These are phyloP conservation scores for Globisporangium lucens DNA, from an alignment of 352 stramenopile species.

Conservation along the genomic window DNA sequence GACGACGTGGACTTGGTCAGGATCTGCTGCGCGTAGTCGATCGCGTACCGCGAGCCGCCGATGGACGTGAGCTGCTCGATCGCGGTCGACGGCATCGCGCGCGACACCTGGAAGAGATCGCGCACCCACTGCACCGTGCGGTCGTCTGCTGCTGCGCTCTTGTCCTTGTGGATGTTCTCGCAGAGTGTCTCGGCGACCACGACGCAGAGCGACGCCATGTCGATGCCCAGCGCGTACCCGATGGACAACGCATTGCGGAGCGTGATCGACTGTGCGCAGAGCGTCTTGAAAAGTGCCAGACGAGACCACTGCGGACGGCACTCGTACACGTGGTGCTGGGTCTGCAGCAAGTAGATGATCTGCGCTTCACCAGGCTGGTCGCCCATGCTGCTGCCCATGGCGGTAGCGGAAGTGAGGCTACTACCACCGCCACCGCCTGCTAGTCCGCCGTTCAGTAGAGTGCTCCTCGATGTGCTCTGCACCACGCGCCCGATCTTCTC, in stretches of 20 bases:
- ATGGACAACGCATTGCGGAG: conserved; percentile 78
- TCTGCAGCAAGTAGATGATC: conserved; percentile 82
- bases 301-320: conserved; percentile 83
- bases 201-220: conserved; percentile 86
- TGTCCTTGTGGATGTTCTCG: conserved; percentile 28
- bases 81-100: conserved; percentile 59
- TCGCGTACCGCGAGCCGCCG: conserved; percentile 44
- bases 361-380: conserved; percentile 36
- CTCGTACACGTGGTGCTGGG: conserved; percentile 80
- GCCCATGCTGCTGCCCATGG: conserved; percentile 11
- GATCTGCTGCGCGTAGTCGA: conserved; percentile 57
- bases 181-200: conserved; percentile 82
- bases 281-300: conserved; percentile 72
- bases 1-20: conserved; percentile 17
- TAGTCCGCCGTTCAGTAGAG: not conserved
- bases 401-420: not conserved
- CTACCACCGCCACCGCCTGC: not conserved
- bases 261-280: conserved; percentile 50
- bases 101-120: conserved; percentile 71
- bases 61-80: conserved; percentile 66
- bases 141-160: conserved; percentile 18
- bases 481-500: conserved; percentile 72
- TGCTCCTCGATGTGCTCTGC: conserved; percentile 47
- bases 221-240: conserved; percentile 79
- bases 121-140: conserved; percentile 60